phyloP scores from a whole-genome alignment of 768 basidiomycete species.

The Lactarius evosmus region DNA sequence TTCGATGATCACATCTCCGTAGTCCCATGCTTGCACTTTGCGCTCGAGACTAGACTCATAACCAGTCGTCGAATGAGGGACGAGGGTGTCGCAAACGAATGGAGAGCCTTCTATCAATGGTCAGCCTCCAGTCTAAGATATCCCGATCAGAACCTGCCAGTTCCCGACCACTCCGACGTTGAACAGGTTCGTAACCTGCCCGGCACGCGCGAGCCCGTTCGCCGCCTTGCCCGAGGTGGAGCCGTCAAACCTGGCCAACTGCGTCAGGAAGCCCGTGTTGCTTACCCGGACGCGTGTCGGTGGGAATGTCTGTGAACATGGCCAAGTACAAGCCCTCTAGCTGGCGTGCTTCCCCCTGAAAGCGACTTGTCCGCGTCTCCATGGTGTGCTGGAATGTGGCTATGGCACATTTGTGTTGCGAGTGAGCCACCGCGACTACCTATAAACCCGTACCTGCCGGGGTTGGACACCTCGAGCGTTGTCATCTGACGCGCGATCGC shows the following conservation, averaged over 20 bases:
- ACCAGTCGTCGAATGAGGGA: too few relatives aligned
- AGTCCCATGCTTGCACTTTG: too few relatives aligned
- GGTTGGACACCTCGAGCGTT: constrained; percentile 91
- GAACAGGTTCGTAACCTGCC: constrained; percentile 85
- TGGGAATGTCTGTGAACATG: constrained; percentile 48
- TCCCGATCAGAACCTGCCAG: too few relatives aligned
- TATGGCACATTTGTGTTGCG: constrained; percentile 73
- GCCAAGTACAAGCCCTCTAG: constrained; percentile 31
- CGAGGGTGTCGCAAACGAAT: too few relatives aligned
- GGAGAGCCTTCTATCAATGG: too few relatives aligned
- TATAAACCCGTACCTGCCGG: constrained; percentile 96
- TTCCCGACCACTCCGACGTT: constrained; percentile 75
- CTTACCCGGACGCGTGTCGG: constrained; percentile 38
- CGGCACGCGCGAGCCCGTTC: constrained; percentile 75
- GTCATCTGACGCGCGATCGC: constrained; percentile 90
- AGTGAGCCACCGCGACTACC: constrained; percentile 80
- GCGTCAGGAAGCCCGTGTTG: constrained; percentile 73
- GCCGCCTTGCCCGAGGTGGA: constrained; percentile 91
- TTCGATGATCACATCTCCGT: too few relatives aligned
- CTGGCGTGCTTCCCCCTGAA: constrained; percentile 38
- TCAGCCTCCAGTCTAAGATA: too few relatives aligned
- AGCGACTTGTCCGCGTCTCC: constrained; percentile 44
- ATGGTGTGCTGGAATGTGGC: constrained; percentile 44
- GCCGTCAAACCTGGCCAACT: constrained; percentile 87
- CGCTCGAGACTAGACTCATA: too few relatives aligned